Percentiles rank a stretch among this genome's conserved stretches.
Conservation (phyloP, 2,329 filamentous ascomycete species). For the Paraconiothyrium brasiliense region DNA sequence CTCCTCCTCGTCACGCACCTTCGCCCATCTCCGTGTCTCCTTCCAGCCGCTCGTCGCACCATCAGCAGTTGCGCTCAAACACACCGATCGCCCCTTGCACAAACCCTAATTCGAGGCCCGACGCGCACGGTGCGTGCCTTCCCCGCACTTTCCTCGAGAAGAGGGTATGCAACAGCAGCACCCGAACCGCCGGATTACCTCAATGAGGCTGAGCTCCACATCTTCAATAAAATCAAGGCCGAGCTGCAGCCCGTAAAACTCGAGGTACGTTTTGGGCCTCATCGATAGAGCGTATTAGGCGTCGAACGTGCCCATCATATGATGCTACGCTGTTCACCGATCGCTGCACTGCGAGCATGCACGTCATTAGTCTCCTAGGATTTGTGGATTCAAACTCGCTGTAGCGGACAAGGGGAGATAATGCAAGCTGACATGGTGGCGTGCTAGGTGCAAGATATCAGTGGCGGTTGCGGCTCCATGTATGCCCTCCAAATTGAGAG, state of each 20-base stretch:
- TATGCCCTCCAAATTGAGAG: constrained; percentile 83
- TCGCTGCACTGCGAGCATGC: constrained; percentile 20
- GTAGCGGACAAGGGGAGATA: neutral
- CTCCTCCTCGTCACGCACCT: constrained; percentile 33
- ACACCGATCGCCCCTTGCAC: constrained; percentile 8
- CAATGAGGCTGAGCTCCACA: constrained; percentile 55
- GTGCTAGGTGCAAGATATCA: constrained; percentile 76
- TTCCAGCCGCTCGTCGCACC: constrained; percentile 26
- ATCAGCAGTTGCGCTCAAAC: constrained; percentile 16
- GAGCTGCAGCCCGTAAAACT: constrained; percentile 55
- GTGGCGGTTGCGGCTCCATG: constrained; percentile 86
- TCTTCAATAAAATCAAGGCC: constrained; percentile 58
- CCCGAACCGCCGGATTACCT: constrained; percentile 58
- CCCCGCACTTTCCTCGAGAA: constrained; percentile 20
- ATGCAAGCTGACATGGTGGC: constrained; percentile 26
- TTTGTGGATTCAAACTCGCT: neutral
- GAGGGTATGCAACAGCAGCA: constrained; percentile 39
- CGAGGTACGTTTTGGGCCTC: constrained; percentile 50
- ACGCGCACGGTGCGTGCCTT: constrained; percentile 7
- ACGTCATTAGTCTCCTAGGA: constrained; percentile 22
- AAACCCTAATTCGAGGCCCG: constrained; percentile 21
- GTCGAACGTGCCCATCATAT: constrained; percentile 18
- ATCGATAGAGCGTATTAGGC: constrained; percentile 4
- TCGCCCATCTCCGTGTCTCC: constrained; percentile 31
- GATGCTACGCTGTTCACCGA: constrained; percentile 24